Percentiles rank a stretch among this genome's conserved stretches.
Evolutionary conservation across 2,329 filamentous ascomycete genomes (phyloP).

Genomic region (Thermochaetoides dissita): DNA sequence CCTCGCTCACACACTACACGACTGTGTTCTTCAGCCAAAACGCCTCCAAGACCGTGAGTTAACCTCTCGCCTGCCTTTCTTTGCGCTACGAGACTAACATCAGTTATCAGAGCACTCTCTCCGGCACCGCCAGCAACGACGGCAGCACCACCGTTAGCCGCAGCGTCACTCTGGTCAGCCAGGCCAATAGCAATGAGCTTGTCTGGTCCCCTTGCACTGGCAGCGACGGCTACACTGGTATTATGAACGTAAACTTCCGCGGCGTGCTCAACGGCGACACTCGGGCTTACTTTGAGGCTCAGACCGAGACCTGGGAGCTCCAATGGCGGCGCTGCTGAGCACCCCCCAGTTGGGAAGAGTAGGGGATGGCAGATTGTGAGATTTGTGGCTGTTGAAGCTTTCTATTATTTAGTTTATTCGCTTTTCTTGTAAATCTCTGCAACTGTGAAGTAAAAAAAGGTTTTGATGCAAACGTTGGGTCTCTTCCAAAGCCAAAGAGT

Average conservation of each 20-base stretch:
- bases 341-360: too few relatives aligned
- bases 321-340: slow-evolving; percentile 23
- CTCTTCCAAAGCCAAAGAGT: too few relatives aligned
- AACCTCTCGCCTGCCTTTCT: too few relatives aligned
- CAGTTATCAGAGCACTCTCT: too few relatives aligned
- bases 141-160: slow-evolving; percentile 16
- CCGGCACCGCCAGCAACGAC: slow-evolving; percentile 17
- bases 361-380: too few relatives aligned
- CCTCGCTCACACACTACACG: slow-evolving; percentile 21
- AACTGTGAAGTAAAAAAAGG: too few relatives aligned
- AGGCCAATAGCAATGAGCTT: slow-evolving; percentile 13
- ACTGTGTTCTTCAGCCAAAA: slow-evolving; percentile 25
- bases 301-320: slow-evolving; percentile 23
- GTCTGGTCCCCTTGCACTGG: slow-evolving; percentile 24
- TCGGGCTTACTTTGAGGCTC: slow-evolving; percentile 22
- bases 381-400: too few relatives aligned
- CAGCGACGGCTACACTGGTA: slow-evolving; percentile 21
- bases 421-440: too few relatives aligned
- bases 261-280: slow-evolving; percentile 22
- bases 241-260: slow-evolving; percentile 29
- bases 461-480: too few relatives aligned
- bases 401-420: too few relatives aligned
- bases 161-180: slow-evolving; percentile 19
- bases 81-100: too few relatives aligned
- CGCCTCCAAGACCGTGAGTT: slow-evolving; percentile 20